Percentiles rank a stretch among this genome's conserved stretches.
Evolutionary conservation across 2,329 filamentous ascomycete species (phyloP).

Genomic region (Microcera coccophila): DNA sequence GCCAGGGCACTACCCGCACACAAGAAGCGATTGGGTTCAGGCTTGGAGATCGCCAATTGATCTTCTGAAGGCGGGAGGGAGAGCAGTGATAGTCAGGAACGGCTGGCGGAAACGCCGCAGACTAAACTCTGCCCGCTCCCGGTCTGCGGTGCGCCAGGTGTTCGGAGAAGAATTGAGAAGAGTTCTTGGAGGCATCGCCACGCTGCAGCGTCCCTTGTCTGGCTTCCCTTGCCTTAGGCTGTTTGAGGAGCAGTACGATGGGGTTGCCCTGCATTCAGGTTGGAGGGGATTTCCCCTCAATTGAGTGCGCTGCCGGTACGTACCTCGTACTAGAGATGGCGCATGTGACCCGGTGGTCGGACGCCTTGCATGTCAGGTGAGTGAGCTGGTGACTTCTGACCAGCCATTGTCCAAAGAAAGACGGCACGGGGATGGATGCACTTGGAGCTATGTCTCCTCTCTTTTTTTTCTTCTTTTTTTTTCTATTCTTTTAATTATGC

Average conservation of each 20-base stretch:
- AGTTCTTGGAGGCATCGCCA: neutral
- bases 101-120: slow-evolving; percentile 13
- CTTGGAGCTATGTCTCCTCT: neutral
- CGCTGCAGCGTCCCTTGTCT: neutral
- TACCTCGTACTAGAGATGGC: neutral
- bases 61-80: slow-evolving; percentile 22
- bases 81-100: slow-evolving; percentile 26
- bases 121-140: slow-evolving; percentile 11
- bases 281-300: neutral
- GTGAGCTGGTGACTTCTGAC: slow-evolving; percentile 19
- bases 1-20: slow-evolving; percentile 4
- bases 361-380: slow-evolving; percentile 20
- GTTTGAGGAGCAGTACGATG: too few relatives aligned
- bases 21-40: slow-evolving; percentile 2
- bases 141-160: neutral
- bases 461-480: neutral
- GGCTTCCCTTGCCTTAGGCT: too few relatives aligned
- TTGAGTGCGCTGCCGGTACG: neutral
- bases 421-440: neutral
- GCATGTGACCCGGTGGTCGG: neutral
- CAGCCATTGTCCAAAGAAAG: slow-evolving; percentile 10
- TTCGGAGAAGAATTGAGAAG: neutral
- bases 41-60: slow-evolving; percentile 15
- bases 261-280: neutral
- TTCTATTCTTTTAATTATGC: neutral